These are phyloP conservation scores for Kwoniella botswanensis DNA, from an alignment of 768 basidiomycete genomes.

Conservation along the genomic window DNA sequence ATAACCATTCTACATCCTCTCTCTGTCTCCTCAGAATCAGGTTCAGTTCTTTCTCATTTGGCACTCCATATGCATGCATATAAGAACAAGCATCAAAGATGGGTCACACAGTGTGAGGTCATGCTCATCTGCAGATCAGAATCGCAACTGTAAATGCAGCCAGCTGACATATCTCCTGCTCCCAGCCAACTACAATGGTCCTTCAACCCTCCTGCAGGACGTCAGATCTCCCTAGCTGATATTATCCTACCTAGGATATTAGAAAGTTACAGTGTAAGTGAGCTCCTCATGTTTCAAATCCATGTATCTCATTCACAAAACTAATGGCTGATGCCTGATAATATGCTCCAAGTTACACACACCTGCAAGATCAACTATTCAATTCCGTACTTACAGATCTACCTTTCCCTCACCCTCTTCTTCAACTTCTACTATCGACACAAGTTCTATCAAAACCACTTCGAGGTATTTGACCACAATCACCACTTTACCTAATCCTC, in stretches of 20 bases:
- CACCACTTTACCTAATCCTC: constrained; percentile 26
- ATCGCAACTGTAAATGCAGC: background rate
- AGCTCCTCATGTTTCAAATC: no score
- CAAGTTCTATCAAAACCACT: background rate
- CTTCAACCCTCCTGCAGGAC: constrained; percentile 27
- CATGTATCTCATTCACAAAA: no score
- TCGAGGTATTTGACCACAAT: constrained; percentile 35
- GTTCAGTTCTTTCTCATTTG: background rate
- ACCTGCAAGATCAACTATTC: constrained; percentile 35
- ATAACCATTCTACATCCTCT: background rate
- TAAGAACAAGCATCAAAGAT: constrained; percentile 7
- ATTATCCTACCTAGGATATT: constrained; percentile 42
- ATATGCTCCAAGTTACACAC: constrained; percentile 27
- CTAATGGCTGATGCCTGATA: no score
- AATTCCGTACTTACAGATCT: constrained; percentile 45
- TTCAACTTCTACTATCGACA: constrained; percentile 9
- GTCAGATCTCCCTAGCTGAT: constrained; percentile 31
- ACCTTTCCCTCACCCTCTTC: constrained; percentile 17
- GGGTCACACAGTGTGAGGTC: constrained; percentile 38
- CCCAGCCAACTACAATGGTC: constrained; percentile 47
- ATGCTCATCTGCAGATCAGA: background rate
- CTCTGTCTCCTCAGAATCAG: background rate
- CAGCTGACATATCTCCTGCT: background rate
- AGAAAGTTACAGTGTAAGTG: constrained; percentile 44
- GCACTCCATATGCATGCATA: background rate